Percentiles rank a stretch among this genome's conserved stretches.
Evolutionary conservation across 352 stramenopile genomes (phyloP).

Genomic region (Globisporangium orthogonon): DNA sequence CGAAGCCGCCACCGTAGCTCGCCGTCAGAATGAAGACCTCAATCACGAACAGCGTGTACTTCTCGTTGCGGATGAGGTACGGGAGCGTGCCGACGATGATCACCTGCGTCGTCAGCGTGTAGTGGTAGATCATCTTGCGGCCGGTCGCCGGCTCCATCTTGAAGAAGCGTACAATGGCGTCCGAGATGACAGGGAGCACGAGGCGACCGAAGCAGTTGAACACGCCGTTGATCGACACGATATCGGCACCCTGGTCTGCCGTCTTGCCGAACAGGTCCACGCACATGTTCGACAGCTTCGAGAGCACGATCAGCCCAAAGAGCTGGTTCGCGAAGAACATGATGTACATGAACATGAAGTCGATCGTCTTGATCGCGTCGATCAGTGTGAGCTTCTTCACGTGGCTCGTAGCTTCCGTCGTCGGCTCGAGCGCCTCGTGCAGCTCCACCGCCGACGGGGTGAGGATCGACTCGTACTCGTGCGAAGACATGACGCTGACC

Average conservation of each 20-base stretch:
- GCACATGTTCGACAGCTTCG: constrained; percentile 49
- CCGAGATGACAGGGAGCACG: constrained; percentile 39
- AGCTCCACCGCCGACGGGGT: constrained; percentile 27
- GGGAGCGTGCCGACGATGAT: constrained; percentile 65
- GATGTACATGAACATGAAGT: constrained; percentile 62
- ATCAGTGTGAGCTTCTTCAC: constrained; percentile 48
- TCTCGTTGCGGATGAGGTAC: constrained; percentile 42
- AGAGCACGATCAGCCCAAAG: constrained; percentile 60
- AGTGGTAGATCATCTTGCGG: constrained; percentile 57
- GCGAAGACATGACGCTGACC: constrained; percentile 29
- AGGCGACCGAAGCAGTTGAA: constrained; percentile 54
- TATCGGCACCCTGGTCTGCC: constrained; percentile 25
- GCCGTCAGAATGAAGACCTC: constrained; percentile 63
- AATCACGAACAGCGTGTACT: constrained; percentile 49
- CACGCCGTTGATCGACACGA: constrained; percentile 52
- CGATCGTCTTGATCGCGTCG: constrained; percentile 39
- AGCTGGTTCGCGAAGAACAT: constrained; percentile 64
- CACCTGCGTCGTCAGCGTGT: constrained; percentile 46
- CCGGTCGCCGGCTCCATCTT: constrained; percentile 46
- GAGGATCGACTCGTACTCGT: constrained; percentile 41
- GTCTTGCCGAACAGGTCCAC: constrained; percentile 44
- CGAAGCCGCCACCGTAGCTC: constrained; percentile 69
- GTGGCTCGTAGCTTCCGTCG: constrained; percentile 27
- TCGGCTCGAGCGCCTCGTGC: constrained; percentile 20
- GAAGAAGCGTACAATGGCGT: constrained; percentile 28